Evolutionary conservation across 2,329 filamentous ascomycete genomes (phyloP).

Genomic region (Aspergillus novofumigatus): DNA sequence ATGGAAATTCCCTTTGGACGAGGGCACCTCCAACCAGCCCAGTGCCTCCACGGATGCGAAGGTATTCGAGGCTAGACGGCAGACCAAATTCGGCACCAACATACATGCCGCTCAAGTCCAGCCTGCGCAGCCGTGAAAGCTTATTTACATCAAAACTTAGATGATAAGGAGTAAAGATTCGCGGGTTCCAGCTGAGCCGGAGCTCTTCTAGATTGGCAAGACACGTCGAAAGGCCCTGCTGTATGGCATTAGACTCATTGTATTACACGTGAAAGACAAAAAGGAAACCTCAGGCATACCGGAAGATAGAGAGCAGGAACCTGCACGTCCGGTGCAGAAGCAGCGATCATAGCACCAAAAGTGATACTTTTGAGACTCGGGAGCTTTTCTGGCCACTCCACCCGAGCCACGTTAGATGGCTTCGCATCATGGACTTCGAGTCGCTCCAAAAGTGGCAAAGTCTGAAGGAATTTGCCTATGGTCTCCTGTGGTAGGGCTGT

Average conservation of each 20-base stretch:
- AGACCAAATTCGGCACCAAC: constrained; percentile 18
- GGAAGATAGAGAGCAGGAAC: constrained; percentile 18
- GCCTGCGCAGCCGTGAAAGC: constrained; percentile 21
- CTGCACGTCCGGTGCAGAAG: constrained; percentile 7
- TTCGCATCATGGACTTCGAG: constrained; percentile 22
- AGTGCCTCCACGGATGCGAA: constrained; percentile 24
- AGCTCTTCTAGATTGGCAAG: constrained; percentile 32
- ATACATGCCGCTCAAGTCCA: constrained; percentile 26
- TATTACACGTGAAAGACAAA: background rate
- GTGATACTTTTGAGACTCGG: constrained; percentile 30
- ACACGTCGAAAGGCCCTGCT: constrained; percentile 12
- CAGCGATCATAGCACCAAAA: constrained; percentile 14
- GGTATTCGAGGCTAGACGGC: constrained; percentile 26
- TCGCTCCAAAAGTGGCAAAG: constrained; percentile 25
- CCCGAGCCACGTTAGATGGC: constrained; percentile 6
- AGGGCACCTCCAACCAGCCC: background rate
- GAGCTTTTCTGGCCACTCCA: constrained; percentile 22
- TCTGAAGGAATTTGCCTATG: constrained; percentile 22
- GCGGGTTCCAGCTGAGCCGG: constrained; percentile 26
- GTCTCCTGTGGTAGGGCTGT: constrained; percentile 21
- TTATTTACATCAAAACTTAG: constrained; percentile 12
- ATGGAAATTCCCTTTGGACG: constrained; percentile 10
- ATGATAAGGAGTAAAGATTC: constrained; percentile 13
- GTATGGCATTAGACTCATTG: background rate
- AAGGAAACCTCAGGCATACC: constrained; percentile 3